Evolutionary conservation across 805 yeast genomes (phyloP).

Genomic region (Peterozyma toletana): DNA sequence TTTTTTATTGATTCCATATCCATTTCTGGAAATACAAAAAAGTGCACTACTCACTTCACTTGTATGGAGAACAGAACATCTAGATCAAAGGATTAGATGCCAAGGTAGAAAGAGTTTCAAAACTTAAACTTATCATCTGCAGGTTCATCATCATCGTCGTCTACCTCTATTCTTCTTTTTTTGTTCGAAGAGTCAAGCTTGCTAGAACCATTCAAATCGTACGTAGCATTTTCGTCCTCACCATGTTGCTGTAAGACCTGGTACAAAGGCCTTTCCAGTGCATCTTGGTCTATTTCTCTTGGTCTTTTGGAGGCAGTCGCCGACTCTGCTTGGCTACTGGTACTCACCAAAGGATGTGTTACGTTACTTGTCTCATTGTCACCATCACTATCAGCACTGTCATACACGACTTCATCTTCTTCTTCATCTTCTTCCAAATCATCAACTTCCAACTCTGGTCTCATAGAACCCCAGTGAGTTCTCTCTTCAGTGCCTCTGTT

Average conservation of each 20-base stretch:
- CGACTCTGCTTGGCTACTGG: slow-evolving; percentile 15
- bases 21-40: too few species aligned
- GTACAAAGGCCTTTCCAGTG: slow-evolving; percentile 18
- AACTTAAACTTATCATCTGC: background rate
- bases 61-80: too few species aligned
- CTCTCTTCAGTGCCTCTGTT: slow-evolving; percentile 12
- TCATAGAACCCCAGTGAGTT: slow-evolving; percentile 23
- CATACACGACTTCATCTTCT: slow-evolving; percentile 17
- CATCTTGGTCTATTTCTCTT: slow-evolving; percentile 11
- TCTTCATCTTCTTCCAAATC: slow-evolving; percentile 25
- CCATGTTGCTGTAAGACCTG: slow-evolving; percentile 22
- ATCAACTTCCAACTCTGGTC: slow-evolving; percentile 17
- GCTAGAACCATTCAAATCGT: background rate
- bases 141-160: background rate
- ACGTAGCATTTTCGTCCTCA: background rate
- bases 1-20: too few species aligned
- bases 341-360: slow-evolving; percentile 19
- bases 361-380: slow-evolving; percentile 21
- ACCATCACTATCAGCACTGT: slow-evolving; percentile 14
- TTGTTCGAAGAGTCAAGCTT: background rate
- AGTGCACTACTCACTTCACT: too few species aligned
- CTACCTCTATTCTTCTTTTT: background rate
- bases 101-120: background rate
- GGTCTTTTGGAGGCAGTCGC: slow-evolving; percentile 6
- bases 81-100: too few species aligned